Evolutionary conservation across 257 asterid species (phyloP), one percentile per base, ranked within the genome.

Genomic region (Rhazya stricta): DNA sequence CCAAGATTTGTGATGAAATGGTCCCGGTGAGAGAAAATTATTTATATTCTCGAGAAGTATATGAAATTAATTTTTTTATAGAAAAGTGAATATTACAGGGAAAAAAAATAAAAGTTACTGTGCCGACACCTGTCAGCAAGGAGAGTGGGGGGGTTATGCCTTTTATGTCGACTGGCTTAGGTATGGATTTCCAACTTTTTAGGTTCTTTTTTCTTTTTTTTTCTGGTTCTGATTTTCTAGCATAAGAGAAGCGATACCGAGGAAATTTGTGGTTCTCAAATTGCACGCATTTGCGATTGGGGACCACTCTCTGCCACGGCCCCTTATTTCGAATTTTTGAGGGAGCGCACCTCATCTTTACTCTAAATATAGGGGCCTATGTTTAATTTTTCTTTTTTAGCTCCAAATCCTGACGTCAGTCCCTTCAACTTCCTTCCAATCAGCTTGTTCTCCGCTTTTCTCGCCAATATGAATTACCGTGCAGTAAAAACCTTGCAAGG

Each of bases 101-200:
- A 29, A 16, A 57, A 63, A 76, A n/a, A 32, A 15, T 10, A 56
- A 25, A 45, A 63, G 57, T 50, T n/a, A 54, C 29, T 34, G 51
- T 42, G 62, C 70, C 61, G 84, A 88, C 93, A 88, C 86, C 80
- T 86, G 89, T 88, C 84, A 57, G 87, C 83, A 73, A 75, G 84
- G 81, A 81, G 58, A 78, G 83, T 74, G 79, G 77, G 76, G 76
- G 58, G 45, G 56, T 54, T 19, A 21, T 42, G 61, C 58, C 71
- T 79, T 72, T 69, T 77, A 66, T 79, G 77, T 73, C 69, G 79
- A 80, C 74, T 81, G 81, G 80, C 73, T 67, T 78, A 68, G 78
- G 66, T 69, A 67, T 75, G 36, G n/a, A 45, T 66, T 77, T n/a
- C 57, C 45, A 74, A 66, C 83, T 83, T 62, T 67, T 74, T 76